Base-by-base conservation (phyloP, 2,329 filamentous ascomycete genomes). In the Cercospora sp. region DNA sequence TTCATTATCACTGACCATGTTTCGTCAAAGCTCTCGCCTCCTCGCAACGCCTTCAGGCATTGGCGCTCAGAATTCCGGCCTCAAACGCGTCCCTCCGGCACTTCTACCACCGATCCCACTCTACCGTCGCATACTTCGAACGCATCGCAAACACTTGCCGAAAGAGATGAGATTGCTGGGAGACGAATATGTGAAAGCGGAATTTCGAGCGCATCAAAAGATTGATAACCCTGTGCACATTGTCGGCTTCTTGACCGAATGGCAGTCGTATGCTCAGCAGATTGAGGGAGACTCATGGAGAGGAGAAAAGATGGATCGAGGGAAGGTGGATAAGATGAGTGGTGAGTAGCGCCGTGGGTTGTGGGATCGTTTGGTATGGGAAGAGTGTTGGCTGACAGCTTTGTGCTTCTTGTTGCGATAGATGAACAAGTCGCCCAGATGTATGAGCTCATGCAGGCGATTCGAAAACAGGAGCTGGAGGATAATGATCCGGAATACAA, bases 211-310 rank as follows among this genome's bases (percentile, higher is more conserved):
- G 0, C 95, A 98, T 77, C 87, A 86, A 68, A 85, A 88, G 36
- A 87, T 96, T 60, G 94, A 98, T 68, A 98, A 98, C 76, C 94
- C 95, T 0, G 87, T 92, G 28, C 94, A 98, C 77, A 88, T 99
- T 80, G 93, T 98, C 75, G 95, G 94, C 1, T 99, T 99, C 79
- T 84, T 99, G 73, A 94, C 92, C 0, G 94, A 98, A 94, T 99
- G 94, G 94, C 95, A 99, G 80, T 82, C 92, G 63, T 99, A 98
- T 77, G 94, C 93, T 1, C 94, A 99, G 78, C 90, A 93, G 77
- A 82, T 99, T 16, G 94, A 98, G 77, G 94, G 94, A 0, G 90
- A 96, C 63, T 80, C 85, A 0, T 98, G 95, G 95, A 85, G 87
- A 68, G 94, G 90, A 1, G 92, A 92, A 71, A 94, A 90, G 78